Percentiles rank a stretch among this genome's conserved stretches.
Evolutionary conservation across 768 basidiomycete genomes (phyloP).

Genomic region (Boletales sp.): DNA sequence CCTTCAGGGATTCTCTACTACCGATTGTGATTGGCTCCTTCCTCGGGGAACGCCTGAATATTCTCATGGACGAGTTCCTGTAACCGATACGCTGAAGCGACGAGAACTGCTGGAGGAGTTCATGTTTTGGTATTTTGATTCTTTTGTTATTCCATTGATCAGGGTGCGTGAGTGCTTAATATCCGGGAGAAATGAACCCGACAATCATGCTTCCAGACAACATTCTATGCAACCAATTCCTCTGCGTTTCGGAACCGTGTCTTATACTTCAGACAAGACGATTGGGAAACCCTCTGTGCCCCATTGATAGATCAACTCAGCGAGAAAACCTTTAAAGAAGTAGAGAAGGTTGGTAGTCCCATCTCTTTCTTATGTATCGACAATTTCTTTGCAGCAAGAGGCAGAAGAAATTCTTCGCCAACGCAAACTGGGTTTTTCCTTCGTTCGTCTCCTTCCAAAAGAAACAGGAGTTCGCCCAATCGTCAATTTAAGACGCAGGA

Average conservation of each 20-base stretch:
- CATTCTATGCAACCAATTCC: constrained; percentile 93
- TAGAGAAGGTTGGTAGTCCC: constrained; percentile 53
- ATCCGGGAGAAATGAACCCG: not conserved
- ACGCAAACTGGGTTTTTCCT: constrained; percentile 77
- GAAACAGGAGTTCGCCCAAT: constrained; percentile 94
- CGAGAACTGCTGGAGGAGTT: constrained; percentile 84
- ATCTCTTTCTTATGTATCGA: not conserved
- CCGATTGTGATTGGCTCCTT: constrained; percentile 78
- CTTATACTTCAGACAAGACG: constrained; percentile 91
- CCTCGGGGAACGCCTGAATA: constrained; percentile 37
- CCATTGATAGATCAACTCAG: constrained; percentile 80
- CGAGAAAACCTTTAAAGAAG: constrained; percentile 61
- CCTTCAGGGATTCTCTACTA: constrained; percentile 70
- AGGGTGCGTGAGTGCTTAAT: constrained; percentile 46
- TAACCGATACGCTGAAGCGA: constrained; percentile 70
- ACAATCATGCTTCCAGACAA: constrained; percentile 50
- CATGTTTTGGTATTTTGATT: constrained; percentile 92
- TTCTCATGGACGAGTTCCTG: constrained; percentile 48
- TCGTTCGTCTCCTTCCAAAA: constrained; percentile 88
- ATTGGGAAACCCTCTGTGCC: constrained; percentile 81
- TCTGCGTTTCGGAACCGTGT: constrained; percentile 78
- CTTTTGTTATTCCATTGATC: constrained; percentile 74
- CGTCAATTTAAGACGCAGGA: constrained; percentile 75
- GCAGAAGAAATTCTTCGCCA: constrained; percentile 65
- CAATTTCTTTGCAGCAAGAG: constrained; percentile 45